A percentile compares a stretch with the other conserved stretches of the same genome.
phyloP scores from a whole-genome alignment of 495 filamentous ascomycete genomes.

The Penicillium soppii region DNA sequence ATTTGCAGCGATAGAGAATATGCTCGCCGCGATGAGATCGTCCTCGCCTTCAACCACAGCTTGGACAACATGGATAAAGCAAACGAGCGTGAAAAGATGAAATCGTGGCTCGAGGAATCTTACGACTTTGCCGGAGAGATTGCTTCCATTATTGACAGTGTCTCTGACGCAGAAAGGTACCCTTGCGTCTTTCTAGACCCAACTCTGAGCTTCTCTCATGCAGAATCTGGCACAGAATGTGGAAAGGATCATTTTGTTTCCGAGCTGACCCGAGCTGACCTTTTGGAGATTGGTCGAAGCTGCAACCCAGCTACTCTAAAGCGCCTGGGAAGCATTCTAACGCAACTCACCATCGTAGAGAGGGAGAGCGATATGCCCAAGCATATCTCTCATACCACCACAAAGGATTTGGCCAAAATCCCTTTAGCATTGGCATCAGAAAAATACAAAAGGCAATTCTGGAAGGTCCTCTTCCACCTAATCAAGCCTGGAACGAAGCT shows the following conservation, averaged over 20 bases:
- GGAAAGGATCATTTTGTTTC: constrained; percentile 17
- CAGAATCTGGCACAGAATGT: constrained; percentile 13
- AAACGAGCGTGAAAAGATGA: constrained; percentile 34
- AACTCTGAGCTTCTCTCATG: constrained; percentile 30
- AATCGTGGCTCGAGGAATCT: constrained; percentile 45
- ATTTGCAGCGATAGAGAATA: constrained; percentile 45
- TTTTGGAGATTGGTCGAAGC: constrained; percentile 46
- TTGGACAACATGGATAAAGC: constrained; percentile 27
- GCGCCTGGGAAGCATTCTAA: constrained; percentile 41
- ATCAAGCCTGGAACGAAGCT: constrained; percentile 46
- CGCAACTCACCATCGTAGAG: constrained; percentile 38
- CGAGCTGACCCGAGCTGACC: constrained; percentile 35
- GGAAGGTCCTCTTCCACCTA: constrained; percentile 43
- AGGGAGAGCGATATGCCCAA: constrained; percentile 37
- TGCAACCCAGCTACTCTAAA: constrained; percentile 42
- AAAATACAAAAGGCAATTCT: constrained; percentile 33
- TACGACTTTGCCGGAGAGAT: constrained; percentile 46
- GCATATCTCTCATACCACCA: constrained; percentile 28
- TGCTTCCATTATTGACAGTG: constrained; percentile 34
- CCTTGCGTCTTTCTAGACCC: constrained; percentile 52
- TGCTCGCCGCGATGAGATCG: constrained; percentile 33
- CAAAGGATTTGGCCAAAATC: constrained; percentile 29
- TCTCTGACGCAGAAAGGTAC: constrained; percentile 44
- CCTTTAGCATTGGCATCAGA: constrained; percentile 35
- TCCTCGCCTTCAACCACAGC: constrained; percentile 33